Evolutionary conservation across 768 basidiomycete genomes (phyloP).

Genomic region (Calocybe gangraenosa): DNA sequence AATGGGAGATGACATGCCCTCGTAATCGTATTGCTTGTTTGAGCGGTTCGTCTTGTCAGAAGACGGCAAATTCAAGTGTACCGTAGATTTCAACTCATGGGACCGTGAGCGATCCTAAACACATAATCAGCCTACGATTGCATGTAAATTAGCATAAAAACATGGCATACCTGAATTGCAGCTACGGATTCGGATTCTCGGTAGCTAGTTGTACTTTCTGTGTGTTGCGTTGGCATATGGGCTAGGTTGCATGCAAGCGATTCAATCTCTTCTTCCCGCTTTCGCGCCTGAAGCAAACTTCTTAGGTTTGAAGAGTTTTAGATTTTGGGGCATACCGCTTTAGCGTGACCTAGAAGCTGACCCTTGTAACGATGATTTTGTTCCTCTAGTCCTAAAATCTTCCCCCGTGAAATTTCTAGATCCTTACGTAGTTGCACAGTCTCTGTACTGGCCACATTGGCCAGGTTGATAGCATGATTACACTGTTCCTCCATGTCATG

Average conservation of each 20-base stretch:
- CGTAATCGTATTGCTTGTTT: conserved; percentile 24
- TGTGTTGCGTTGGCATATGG: conserved; percentile 12
- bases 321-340: conserved; percentile 5
- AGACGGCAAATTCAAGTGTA: not conserved
- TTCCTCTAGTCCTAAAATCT: conserved; percentile 21
- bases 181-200: not conserved
- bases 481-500: conserved; percentile 19
- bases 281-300: conserved; percentile 5
- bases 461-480: conserved; percentile 24
- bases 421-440: conserved; percentile 16
- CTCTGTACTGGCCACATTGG: conserved; percentile 24
- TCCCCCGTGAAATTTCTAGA: conserved; percentile 14
- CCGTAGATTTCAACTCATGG: too few species aligned
- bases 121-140: not conserved
- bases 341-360: conserved; percentile 20
- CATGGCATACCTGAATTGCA: conserved; percentile 1
- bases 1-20: conserved; percentile 33
- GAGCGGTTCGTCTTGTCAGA: not conserved
- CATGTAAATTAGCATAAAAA: not conserved
- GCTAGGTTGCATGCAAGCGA: conserved; percentile 14
- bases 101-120: not conserved
- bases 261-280: conserved; percentile 9
- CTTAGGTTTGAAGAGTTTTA: not conserved
- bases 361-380: conserved; percentile 27
- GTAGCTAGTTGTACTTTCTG: not conserved